Conservation (phyloP, 257 asterid species). For the Euphrasia confusa region DNA sequence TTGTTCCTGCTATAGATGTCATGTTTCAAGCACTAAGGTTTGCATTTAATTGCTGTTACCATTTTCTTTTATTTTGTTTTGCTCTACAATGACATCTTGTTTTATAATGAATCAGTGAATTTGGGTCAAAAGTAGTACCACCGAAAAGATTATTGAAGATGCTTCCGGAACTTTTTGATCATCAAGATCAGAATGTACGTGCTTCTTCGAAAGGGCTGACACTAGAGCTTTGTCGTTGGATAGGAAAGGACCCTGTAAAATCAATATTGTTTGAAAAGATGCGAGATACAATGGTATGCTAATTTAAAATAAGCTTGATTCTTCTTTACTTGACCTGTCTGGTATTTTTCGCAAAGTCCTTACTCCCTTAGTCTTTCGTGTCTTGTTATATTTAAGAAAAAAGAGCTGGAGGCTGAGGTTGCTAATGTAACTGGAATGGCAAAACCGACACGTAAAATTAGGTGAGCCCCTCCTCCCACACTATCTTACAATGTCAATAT, state of each 20-base stretch:
- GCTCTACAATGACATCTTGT: constrained; percentile 27
- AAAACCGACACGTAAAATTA: constrained; percentile 89
- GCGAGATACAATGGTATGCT: constrained; percentile 97
- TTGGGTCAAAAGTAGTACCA: constrained; percentile 89
- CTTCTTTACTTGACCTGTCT: background rate
- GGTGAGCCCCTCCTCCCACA: constrained; percentile 39
- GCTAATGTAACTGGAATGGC: constrained; percentile 81
- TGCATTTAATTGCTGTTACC: constrained; percentile 25
- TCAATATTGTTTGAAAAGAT: constrained; percentile 93
- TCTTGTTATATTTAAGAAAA: constrained; percentile 51
- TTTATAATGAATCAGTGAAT: constrained; percentile 65
- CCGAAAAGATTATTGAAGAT: constrained; percentile 97
- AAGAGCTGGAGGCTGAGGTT: constrained; percentile 97
- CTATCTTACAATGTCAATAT: background rate
- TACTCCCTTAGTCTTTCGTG: constrained; percentile 20
- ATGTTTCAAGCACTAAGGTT: constrained; percentile 99
- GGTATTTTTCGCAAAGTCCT: constrained; percentile 5
- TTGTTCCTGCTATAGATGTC: constrained; percentile 98
- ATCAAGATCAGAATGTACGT: constrained; percentile 99
- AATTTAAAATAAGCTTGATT: constrained; percentile 5
- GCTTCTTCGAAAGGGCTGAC: constrained; percentile 97
- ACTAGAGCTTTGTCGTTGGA: constrained; percentile 98
- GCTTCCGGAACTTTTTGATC: constrained; percentile 99
- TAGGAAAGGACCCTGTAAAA: constrained; percentile 94
- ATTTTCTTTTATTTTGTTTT: constrained; percentile 19